phyloP scores from a whole-genome alignment of 768 basidiomycete species.

The Boletus sp. region DNA sequence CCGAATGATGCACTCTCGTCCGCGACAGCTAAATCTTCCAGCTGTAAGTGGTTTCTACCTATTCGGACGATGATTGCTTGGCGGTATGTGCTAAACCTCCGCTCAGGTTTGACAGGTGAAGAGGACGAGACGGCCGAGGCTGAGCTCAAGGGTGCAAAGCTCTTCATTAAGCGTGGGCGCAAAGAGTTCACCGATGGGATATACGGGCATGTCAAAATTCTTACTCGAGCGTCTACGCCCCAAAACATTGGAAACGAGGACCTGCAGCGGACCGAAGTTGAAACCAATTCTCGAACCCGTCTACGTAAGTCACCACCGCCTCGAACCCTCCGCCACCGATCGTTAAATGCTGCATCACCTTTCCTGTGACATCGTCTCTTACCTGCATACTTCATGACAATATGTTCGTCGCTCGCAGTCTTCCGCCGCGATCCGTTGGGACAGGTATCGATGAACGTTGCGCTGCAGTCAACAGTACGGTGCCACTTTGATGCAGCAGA shows the following conservation, averaged over 20 bases:
- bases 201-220: constrained; percentile 58
- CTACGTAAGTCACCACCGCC: constrained; percentile 31
- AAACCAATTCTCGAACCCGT: constrained; percentile 23
- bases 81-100: constrained; percentile 1
- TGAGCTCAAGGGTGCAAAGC: constrained; percentile 60
- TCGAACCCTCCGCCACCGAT: constrained; percentile 20
- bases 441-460: constrained; percentile 69
- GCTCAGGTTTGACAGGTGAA: constrained; percentile 52
- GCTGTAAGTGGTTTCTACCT: constrained; percentile 13
- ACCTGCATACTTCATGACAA: background rate
- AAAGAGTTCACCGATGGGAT: constrained; percentile 60
- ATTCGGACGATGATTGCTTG: background rate
- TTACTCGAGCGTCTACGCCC: constrained; percentile 35
- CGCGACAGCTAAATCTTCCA: background rate
- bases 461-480: constrained; percentile 51
- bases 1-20: constrained; percentile 16
- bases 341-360: constrained; percentile 12
- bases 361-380: background rate
- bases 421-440: constrained; percentile 71
- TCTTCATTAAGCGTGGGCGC: constrained; percentile 41
- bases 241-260: background rate
- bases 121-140: constrained; percentile 57
- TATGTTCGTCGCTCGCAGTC: constrained; percentile 36
- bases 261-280: constrained; percentile 5
- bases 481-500: constrained; percentile 59